These are phyloP conservation scores for Hypholoma fasciculare DNA, from an alignment of 768 basidiomycete genomes.

Conservation along the genomic window DNA sequence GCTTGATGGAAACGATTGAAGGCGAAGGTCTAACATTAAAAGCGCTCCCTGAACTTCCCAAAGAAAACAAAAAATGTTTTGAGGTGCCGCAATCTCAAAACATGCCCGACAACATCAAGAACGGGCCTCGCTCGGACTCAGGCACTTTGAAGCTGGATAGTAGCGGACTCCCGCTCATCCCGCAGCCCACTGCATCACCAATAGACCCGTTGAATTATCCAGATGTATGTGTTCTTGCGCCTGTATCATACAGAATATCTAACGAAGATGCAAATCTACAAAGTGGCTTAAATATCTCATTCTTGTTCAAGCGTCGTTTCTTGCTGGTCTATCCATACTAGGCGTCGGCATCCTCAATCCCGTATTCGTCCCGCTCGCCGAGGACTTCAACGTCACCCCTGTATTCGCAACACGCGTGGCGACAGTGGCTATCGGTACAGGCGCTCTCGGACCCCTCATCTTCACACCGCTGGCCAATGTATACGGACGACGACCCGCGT, in stretches of 20 bases:
- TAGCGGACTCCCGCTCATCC: constrained; percentile 38
- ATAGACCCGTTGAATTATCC: constrained; percentile 44
- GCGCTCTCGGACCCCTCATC: constrained; percentile 34
- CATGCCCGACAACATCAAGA: too few relatives aligned
- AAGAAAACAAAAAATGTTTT: too few relatives aligned
- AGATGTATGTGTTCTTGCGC: constrained; percentile 19
- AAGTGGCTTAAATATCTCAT: constrained; percentile 38
- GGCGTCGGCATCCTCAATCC: constrained; percentile 39
- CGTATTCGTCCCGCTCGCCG: constrained; percentile 35
- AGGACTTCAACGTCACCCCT: constrained; percentile 33
- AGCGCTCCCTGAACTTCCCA: too few relatives aligned
- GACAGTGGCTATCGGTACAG: constrained; percentile 27
- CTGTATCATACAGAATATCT: background rate
- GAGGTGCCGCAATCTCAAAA: too few relatives aligned
- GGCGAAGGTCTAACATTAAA: too few relatives aligned
- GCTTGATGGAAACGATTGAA: too few relatives aligned
- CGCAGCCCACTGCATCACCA: constrained; percentile 38
- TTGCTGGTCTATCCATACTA: constrained; percentile 37
- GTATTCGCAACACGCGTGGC: constrained; percentile 41
- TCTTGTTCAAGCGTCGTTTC: constrained; percentile 29
- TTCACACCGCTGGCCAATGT: constrained; percentile 42
- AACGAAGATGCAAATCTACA: background rate
- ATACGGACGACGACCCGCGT: constrained; percentile 38
- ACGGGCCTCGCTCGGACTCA: background rate
- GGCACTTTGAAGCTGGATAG: constrained; percentile 29